These are phyloP conservation scores for Exophiala sp. DNA, from an alignment of 2,329 filamentous ascomycete species.

Conservation along the genomic window DNA sequence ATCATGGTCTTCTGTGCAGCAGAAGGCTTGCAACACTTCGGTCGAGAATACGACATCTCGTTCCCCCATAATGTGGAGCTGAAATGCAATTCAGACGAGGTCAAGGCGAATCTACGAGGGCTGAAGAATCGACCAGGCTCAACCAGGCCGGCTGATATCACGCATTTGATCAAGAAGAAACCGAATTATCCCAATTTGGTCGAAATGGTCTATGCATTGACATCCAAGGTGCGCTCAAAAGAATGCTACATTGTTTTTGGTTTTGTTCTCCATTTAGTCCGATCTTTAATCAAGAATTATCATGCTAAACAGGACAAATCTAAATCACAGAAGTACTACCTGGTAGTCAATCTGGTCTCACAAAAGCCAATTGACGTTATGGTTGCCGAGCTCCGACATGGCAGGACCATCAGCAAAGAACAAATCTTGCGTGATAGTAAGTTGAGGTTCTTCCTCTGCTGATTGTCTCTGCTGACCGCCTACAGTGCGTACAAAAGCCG, in stretches of 20 bases:
- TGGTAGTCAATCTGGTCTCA: constrained; percentile 70
- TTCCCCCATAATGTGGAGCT: constrained; percentile 93
- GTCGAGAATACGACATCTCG: constrained; percentile 58
- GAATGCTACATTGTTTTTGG: constrained; percentile 8
- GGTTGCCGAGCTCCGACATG: constrained; percentile 58
- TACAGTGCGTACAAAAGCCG: constrained; percentile 69
- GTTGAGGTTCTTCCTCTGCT: neutral
- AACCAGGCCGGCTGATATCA: constrained; percentile 89
- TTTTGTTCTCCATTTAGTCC: constrained; percentile 20
- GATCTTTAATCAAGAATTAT: constrained; percentile 23
- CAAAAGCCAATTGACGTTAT: constrained; percentile 66
- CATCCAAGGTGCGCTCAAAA: constrained; percentile 63
- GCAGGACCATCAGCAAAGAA: constrained; percentile 65
- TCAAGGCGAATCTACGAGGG: constrained; percentile 89
- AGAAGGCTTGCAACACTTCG: constrained; percentile 54
- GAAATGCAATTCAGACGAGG: constrained; percentile 78
- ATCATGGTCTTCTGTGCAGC: constrained; percentile 79
- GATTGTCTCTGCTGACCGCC: constrained; percentile 25
- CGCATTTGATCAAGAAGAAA: constrained; percentile 63
- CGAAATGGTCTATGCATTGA: constrained; percentile 86
- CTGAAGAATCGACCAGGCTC: constrained; percentile 95
- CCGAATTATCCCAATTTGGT: constrained; percentile 65
- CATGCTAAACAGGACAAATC: constrained; percentile 27
- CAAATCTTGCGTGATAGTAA: constrained; percentile 78
- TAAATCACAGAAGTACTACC: constrained; percentile 58